phyloP scores from a whole-genome alignment of 2,329 filamentous ascomycete species.

The Graphiopsis chlorocephala region DNA sequence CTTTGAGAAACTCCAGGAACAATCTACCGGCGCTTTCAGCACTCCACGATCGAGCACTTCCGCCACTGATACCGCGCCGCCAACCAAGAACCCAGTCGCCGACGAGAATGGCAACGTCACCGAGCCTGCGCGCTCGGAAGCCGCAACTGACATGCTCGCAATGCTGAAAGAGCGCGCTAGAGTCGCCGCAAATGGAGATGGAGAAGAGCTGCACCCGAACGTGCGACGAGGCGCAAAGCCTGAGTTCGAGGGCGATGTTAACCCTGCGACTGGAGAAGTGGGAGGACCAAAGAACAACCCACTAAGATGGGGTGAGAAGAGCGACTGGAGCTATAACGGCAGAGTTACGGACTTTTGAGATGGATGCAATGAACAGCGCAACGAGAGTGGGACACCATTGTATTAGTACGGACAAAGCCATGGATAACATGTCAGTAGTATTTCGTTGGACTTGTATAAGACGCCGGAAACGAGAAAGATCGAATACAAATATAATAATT shows the following conservation, averaged over 20 bases:
- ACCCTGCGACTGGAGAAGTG: constrained; percentile 91
- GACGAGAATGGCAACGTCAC: constrained; percentile 5
- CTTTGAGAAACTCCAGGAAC: constrained; percentile 80
- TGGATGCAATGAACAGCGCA: background rate
- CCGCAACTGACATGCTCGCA: constrained; percentile 28
- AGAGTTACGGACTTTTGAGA: constrained; percentile 82
- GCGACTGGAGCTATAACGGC: constrained; percentile 93
- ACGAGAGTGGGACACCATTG: background rate
- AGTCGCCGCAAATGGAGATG: constrained; percentile 55
- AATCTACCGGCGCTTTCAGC: constrained; percentile 73
- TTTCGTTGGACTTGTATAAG: background rate
- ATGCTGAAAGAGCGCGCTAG: constrained; percentile 37
- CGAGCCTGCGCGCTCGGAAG: constrained; percentile 19
- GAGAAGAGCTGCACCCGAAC: constrained; percentile 67
- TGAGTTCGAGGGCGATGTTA: constrained; percentile 88
- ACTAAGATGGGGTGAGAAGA: constrained; percentile 72
- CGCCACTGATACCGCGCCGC: constrained; percentile 34
- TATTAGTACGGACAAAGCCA: background rate
- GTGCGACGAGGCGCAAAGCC: constrained; percentile 74
- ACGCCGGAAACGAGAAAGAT: background rate
- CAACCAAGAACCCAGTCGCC: constrained; percentile 16
- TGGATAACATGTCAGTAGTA: background rate
- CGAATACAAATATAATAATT: background rate
- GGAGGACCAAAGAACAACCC: constrained; percentile 98
- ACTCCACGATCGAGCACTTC: constrained; percentile 52